phyloP scores from a whole-genome alignment of 108 stramenopile genomes.

The Chaetoceros muelleri region DNA sequence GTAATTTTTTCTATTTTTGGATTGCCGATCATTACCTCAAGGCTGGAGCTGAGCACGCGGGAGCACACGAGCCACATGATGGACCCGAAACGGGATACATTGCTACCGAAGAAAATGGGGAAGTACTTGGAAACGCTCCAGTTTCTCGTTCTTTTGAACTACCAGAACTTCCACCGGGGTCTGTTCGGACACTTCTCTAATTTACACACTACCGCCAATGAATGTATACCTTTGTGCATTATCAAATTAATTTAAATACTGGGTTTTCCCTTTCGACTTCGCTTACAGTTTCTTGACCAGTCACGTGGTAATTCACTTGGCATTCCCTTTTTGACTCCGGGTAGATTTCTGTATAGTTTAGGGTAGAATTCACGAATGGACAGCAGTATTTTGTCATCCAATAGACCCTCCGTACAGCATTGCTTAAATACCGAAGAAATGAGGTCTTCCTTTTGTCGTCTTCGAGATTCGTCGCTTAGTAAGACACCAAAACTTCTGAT shows the following conservation, averaged over 20 bases:
- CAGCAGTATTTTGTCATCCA: too few species aligned
- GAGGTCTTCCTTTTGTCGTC: background rate
- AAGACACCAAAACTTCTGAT: background rate
- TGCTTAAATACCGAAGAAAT: background rate
- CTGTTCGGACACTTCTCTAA: background rate
- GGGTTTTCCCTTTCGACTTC: too few species aligned
- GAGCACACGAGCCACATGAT: slow-evolving; percentile 36
- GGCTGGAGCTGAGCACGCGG: slow-evolving; percentile 39
- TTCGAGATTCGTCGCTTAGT: background rate
- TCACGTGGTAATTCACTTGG: too few species aligned
- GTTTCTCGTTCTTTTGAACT: background rate
- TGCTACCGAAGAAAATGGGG: background rate
- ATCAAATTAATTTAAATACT: too few species aligned
- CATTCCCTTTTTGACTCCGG: too few species aligned
- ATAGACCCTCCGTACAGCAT: background rate
- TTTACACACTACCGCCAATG: too few species aligned
- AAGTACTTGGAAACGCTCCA: background rate
- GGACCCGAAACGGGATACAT: background rate
- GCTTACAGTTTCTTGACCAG: too few species aligned
- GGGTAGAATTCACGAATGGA: too few species aligned
- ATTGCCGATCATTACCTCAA: slow-evolving; percentile 81
- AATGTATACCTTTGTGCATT: too few species aligned
- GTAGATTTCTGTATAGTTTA: too few species aligned
- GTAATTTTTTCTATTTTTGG: slow-evolving; percentile 91
- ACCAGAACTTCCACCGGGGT: background rate